Evolutionary conservation across 805 yeast species (phyloP), one percentile per base, ranked within the genome.

Genomic region (Wickerhamiella lipophila): DNA sequence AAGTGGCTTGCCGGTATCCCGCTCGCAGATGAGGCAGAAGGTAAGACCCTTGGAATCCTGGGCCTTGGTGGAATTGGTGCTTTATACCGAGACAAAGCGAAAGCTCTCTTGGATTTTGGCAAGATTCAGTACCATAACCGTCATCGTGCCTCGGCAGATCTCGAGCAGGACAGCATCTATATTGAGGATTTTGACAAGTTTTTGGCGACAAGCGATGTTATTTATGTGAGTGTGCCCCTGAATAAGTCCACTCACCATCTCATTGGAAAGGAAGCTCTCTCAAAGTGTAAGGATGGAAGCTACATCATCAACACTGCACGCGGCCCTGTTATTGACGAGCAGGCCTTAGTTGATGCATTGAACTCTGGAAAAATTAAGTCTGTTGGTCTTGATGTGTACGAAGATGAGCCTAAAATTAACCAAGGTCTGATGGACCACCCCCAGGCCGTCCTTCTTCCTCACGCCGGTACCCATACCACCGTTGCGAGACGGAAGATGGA

Each of bases 401-500:
- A 77, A 59, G 46, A 61, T 49, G 83, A 77, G 67, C 83, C 83
- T 7, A 58, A 69, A 52, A 71, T 74, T 30, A 64, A 73, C 36
- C 69, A 69, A 39, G 76, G 71, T 45, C 67, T 77, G 50, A 56
- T 69, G 30, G 62, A 59, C 19, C 62, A 72, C 59, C 71, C 72
- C 18, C 68, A 70, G 47, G 73, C 71, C 25, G 66, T 74, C 18
- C 65, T 78, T 49, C 68, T 75, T 57, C 83, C 83, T 16, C 83
- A 77, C 57, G 73, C 73, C 67, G 72, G 72, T 29, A 68, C 71
- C 16, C 65, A 64, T 50, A 58, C 70, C 9, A 53, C 47, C 5
- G 67, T 71, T 38, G 58, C 70, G 2, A 76, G 82, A 59, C 67
- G 70, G 56, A 74, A 74, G 56, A 84, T 92, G 95, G 96, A 88